Evolutionary conservation across 2,329 filamentous ascomycete species (phyloP).

Genomic region (Hymenoscyphus albidus): DNA sequence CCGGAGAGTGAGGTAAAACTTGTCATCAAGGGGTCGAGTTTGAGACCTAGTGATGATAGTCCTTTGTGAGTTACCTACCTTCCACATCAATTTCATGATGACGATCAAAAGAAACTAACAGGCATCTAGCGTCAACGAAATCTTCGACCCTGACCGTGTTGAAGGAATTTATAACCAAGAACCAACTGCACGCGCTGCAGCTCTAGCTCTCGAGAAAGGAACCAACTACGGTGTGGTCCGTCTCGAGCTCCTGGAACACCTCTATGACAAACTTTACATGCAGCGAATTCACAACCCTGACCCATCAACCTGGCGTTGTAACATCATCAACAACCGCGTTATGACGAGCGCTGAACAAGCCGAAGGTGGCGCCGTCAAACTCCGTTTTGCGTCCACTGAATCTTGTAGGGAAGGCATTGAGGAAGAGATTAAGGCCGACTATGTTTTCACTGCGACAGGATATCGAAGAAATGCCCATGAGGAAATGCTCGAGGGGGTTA

Average conservation of each 20-base stretch:
- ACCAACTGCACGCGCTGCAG: conserved; percentile 53
- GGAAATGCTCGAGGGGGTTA: conserved; percentile 65
- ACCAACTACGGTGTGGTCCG: conserved; percentile 96
- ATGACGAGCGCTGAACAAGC: conserved; percentile 40
- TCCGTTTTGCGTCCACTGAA: conserved; percentile 34
- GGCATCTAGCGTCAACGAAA: conserved; percentile 75
- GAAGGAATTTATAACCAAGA: conserved; percentile 70
- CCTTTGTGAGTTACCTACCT: conserved; percentile 68
- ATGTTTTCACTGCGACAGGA: conserved; percentile 82
- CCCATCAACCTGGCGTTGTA: conserved; percentile 74
- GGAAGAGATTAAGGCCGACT: conserved; percentile 61
- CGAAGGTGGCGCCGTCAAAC: conserved; percentile 15
- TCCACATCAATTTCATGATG: background rate
- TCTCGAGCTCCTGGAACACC: conserved; percentile 80
- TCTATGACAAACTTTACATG: conserved; percentile 85
- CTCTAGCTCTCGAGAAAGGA: conserved; percentile 66
- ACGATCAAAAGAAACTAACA: background rate
- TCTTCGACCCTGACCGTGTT: conserved; percentile 87
- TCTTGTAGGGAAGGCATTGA: conserved; percentile 37
- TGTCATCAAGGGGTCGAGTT: conserved; percentile 76
- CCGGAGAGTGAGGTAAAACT: conserved; percentile 75
- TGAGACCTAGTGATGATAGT: conserved; percentile 90
- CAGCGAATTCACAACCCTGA: conserved; percentile 69
- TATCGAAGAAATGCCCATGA: conserved; percentile 78
- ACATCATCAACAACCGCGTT: conserved; percentile 67